Percentiles rank a stretch among this genome's conserved stretches.
These are phyloP conservation scores for Candida cerambycidarum DNA, from an alignment of 805 yeast species.

Conservation along the genomic window DNA sequence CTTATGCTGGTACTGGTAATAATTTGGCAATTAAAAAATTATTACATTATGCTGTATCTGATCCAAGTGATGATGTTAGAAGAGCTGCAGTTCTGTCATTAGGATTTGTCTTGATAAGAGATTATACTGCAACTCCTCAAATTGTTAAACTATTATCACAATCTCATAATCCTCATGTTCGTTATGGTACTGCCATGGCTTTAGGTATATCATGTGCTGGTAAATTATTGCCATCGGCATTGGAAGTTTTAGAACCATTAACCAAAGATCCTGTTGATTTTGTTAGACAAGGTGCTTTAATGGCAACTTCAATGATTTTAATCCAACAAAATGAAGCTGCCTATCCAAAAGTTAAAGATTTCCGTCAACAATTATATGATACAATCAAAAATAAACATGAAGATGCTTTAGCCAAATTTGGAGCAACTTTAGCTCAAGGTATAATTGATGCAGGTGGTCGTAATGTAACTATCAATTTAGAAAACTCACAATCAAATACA, in stretches of 20 bases:
- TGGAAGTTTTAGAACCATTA: constrained; percentile 89
- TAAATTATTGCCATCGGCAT: constrained; percentile 80
- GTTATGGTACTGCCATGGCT: constrained; percentile 98
- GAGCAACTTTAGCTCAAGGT: constrained; percentile 96
- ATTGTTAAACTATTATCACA: constrained; percentile 90
- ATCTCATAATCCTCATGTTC: constrained; percentile 96
- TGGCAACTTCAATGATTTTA: constrained; percentile 87
- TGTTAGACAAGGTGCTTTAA: constrained; percentile 96
- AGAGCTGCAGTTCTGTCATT: constrained; percentile 91
- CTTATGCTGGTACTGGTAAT: constrained; percentile 95
- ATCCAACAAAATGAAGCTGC: constrained; percentile 83
- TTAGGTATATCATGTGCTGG: constrained; percentile 98
- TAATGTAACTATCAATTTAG: constrained; percentile 90
- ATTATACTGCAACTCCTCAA: constrained; percentile 90
- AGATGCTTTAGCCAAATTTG: constrained; percentile 96
- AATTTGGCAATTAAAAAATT: constrained; percentile 82
- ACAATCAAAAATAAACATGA: constrained; percentile 87
- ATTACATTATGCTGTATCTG: constrained; percentile 92
- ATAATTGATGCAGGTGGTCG: constrained; percentile 98
- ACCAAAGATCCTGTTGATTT: constrained; percentile 93
- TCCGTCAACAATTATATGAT: constrained; percentile 71
- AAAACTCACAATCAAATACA: constrained; percentile 85
- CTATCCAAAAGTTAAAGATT: constrained; percentile 73
- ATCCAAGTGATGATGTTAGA: constrained; percentile 93
- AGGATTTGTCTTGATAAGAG: constrained; percentile 88